Percentiles rank a stretch among this genome's conserved stretches.
Evolutionary conservation across 257 asterid genomes (phyloP).

Genomic region (Nyctanthes arbortristis): DNA sequence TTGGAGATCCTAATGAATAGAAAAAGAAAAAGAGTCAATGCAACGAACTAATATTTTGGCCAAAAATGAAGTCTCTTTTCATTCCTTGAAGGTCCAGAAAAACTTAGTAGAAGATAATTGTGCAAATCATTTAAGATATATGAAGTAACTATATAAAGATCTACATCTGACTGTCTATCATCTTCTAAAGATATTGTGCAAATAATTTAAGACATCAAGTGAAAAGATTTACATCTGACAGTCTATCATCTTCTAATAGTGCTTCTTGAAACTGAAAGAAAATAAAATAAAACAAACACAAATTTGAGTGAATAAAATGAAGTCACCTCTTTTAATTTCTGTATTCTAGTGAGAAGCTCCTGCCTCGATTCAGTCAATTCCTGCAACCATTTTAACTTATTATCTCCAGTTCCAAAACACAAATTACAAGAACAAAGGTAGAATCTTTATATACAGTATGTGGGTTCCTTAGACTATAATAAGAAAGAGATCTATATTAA

Average conservation of each 20-base stretch:
- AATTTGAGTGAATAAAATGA: background rate
- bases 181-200: slow-evolving; percentile 5
- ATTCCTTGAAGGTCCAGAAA: background rate
- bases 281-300: background rate
- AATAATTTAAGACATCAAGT: slow-evolving; percentile 6
- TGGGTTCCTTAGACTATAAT: background rate
- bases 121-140: background rate
- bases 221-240: too few relatives aligned
- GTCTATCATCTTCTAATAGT: too few relatives aligned
- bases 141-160: too few relatives aligned
- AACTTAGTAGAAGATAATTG: background rate
- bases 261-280: too few relatives aligned
- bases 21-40: background rate
- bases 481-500: background rate
- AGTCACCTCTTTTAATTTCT: slow-evolving; percentile 78
- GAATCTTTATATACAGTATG: background rate
- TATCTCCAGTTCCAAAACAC: background rate
- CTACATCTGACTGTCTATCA: too few relatives aligned
- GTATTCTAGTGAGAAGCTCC: slow-evolving; percentile 72
- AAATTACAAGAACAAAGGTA: slow-evolving; percentile 3
- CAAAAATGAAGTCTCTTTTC: background rate
- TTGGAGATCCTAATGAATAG: slow-evolving; percentile 67
- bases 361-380: slow-evolving; percentile 80
- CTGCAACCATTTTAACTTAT: slow-evolving; percentile 36
- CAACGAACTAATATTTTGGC: background rate